Conservation (phyloP, 73 alveolate species). For the Breviolum minutum region DNA sequence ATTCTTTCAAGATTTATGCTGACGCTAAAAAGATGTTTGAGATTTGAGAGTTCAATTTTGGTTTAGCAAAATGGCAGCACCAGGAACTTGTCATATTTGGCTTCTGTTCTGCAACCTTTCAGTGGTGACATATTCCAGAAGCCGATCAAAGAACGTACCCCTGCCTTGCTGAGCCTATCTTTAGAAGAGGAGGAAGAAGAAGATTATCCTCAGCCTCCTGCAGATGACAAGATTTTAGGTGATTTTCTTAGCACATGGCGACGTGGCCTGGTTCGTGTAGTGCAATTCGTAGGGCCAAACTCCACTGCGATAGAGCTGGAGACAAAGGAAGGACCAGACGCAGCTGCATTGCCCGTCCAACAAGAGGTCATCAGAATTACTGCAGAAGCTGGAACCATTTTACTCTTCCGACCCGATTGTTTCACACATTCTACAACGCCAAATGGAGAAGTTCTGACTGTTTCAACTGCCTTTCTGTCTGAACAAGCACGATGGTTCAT, state of each 20-base stretch:
- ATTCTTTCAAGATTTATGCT: background rate
- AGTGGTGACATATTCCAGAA: conserved; percentile 85
- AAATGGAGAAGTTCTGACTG: conserved; percentile 16
- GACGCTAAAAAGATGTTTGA: too few species aligned
- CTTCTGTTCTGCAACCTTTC: conserved; percentile 71
- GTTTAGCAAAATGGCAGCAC: background rate
- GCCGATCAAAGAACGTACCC: conserved; percentile 83
- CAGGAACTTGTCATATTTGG: conserved; percentile 76
- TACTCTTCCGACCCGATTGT: conserved; percentile 80
- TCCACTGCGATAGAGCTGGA: conserved; percentile 63
- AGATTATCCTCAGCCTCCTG: conserved; percentile 76
- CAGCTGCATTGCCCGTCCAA: conserved; percentile 74
- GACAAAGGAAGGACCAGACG: conserved; percentile 69
- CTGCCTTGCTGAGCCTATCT: conserved; percentile 78
- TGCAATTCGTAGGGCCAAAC: conserved; percentile 75
- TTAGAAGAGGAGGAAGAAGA: conserved; percentile 80
- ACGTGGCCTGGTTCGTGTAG: conserved; percentile 74
- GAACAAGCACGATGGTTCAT: conserved; percentile 81
- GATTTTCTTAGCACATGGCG: conserved; percentile 87
- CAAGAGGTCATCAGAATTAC: conserved; percentile 69
- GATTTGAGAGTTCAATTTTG: background rate
- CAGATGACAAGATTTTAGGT: conserved; percentile 79
- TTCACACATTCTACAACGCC: conserved; percentile 30
- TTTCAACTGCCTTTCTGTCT: conserved; percentile 53
- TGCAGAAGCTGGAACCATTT: conserved; percentile 41